Conservation (phyloP, 176 grass and related monocot genomes). For the Lolium multiflorum region DNA sequence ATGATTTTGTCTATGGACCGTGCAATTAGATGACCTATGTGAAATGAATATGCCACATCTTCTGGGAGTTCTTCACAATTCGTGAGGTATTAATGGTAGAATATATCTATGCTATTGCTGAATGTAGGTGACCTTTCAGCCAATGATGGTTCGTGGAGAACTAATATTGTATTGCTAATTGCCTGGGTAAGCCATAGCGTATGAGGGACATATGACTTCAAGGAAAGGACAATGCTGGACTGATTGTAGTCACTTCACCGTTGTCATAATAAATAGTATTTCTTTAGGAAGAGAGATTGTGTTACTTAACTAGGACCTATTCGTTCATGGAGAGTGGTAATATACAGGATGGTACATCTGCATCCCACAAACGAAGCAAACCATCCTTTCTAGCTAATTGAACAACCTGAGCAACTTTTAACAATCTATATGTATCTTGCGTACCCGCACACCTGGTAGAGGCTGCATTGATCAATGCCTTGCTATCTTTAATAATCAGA, state of each 20-base stretch:
- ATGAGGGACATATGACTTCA: not conserved
- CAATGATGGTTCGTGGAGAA: not conserved
- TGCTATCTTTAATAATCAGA: not conserved
- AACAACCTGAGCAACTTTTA: not conserved
- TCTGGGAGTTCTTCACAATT: not conserved
- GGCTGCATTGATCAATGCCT: not conserved
- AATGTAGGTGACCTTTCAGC: constrained; percentile 2
- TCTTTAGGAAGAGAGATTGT: constrained; percentile 11
- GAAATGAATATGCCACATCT: not conserved
- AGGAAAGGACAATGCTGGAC: not conserved
- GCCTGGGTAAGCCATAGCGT: not conserved
- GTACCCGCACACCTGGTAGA: not conserved
- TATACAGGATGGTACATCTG: not conserved
- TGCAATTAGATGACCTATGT: not conserved
- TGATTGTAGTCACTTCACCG: not conserved
- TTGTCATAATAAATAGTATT: not conserved
- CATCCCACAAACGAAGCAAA: not conserved
- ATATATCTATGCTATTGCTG: not conserved
- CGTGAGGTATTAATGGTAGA: not conserved
- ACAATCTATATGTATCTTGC: not conserved
- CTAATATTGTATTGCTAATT: not conserved
- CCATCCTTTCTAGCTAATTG: not conserved
- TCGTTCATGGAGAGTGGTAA: constrained; percentile 15
- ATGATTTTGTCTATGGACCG: not conserved
- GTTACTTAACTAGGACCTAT: not conserved